Evolutionary conservation across 192 early-diverging fungal species (phyloP).

Genomic region (Backusella tuberculispora): DNA sequence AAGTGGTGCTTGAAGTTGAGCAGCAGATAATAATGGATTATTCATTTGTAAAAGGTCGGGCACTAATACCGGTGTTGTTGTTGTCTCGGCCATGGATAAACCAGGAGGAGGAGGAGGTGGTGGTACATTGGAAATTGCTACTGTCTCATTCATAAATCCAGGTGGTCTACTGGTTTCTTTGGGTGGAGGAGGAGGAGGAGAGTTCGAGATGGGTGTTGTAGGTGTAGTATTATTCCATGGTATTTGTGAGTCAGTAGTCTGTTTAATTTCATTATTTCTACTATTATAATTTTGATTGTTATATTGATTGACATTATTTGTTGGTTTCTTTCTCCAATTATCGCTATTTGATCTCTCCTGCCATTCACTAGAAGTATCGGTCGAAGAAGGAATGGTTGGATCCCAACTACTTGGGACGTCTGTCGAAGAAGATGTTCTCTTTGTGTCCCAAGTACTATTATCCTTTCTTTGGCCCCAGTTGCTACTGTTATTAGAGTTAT

Average conservation of each 20-base stretch:
- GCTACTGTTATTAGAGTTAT: conserved; percentile 15
- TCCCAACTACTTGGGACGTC: neutral
- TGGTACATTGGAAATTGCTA: neutral
- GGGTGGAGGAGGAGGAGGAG: neutral
- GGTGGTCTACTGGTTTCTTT: conserved; percentile 2
- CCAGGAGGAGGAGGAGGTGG: neutral
- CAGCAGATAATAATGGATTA: neutral
- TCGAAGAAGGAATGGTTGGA: neutral
- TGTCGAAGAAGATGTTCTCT: neutral
- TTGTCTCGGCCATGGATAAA: neutral
- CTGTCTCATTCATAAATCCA: neutral
- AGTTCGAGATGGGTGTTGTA: neutral
- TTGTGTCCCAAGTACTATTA: no score
- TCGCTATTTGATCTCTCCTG: conserved; percentile 1
- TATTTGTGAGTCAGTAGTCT: neutral
- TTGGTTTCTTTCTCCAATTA: conserved; percentile 4
- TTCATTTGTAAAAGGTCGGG: neutral
- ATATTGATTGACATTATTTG: neutral
- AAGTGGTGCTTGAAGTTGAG: neutral
- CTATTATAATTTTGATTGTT: neutral
- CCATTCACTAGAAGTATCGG: neutral
- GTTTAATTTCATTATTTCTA: neutral
- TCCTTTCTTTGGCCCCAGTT: neutral
- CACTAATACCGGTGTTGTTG: neutral
- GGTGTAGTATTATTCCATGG: neutral